phyloP scores from a whole-genome alignment of 305 asterid genomes.

The Lippia alba region DNA sequence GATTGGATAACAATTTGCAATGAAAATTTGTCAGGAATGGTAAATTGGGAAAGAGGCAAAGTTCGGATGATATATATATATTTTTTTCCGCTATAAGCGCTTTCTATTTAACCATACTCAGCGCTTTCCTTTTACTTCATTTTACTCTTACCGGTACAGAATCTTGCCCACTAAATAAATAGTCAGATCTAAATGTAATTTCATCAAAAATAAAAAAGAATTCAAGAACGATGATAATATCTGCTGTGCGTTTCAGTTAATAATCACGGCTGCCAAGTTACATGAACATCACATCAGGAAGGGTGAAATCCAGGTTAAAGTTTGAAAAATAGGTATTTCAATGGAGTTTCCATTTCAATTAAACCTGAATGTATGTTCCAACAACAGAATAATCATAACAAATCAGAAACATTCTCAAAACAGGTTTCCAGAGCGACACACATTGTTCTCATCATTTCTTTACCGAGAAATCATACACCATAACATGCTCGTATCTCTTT shows the following conservation, averaged over 20 bases:
- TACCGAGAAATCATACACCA: constrained; percentile 51
- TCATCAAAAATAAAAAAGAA: too few species aligned
- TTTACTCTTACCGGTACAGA: not conserved
- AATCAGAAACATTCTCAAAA: constrained; percentile 14
- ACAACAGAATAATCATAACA: constrained; percentile 1
- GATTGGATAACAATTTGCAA: too few species aligned
- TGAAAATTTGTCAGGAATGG: too few species aligned
- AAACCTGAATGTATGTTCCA: not conserved
- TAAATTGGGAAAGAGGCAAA: too few species aligned
- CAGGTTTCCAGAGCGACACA: constrained; percentile 9
- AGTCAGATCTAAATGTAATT: too few species aligned
- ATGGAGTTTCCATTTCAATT: not conserved
- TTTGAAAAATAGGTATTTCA: too few species aligned
- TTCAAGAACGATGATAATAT: not conserved
- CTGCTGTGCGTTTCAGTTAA: not conserved
- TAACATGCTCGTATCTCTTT: constrained; percentile 49
- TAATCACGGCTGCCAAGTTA: not conserved
- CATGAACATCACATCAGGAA: too few species aligned
- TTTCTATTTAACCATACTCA: not conserved
- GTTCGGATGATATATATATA: too few species aligned
- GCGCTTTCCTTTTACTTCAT: not conserved
- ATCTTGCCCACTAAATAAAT: too few species aligned
- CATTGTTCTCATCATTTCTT: constrained; percentile 36
- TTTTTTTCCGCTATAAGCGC: not conserved
- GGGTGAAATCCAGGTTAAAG: not conserved